Base-by-base conservation (phyloP, 176 grass and related monocot species). In the Aegilops tauschii region DNA sequence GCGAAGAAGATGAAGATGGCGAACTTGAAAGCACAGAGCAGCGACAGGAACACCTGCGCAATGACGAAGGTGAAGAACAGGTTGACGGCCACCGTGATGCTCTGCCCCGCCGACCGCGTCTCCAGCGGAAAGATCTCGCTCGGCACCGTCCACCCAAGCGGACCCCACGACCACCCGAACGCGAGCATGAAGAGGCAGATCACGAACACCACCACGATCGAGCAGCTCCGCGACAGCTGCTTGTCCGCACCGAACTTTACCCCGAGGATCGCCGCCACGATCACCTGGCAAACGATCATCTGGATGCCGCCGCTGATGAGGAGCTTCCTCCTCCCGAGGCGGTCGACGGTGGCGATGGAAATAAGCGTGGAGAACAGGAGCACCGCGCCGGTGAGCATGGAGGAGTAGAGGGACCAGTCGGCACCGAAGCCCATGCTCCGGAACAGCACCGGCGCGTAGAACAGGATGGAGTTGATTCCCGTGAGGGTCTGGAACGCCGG, bases 71-170 rank as follows among this genome's bases (percentile, higher is more conserved):
- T 35, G 34, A 35, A 35, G 34, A 35, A 35, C 1, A 35, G 34
- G 34, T 35, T 35, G 93, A 35, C 34, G 34, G 34, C 34, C 12
- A 98, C 95, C 70, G 95, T 93, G 86, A 98, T 98, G 91, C 95
- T 92, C 87, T 98, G 95, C 67, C 95, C 95, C 1, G 95, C 93
- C 5, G 95, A 95, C 61, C 95, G 72, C 56, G 89, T 95, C 85
- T 98, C 95, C 83, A 98, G 79, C 78, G 95, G 89, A 69, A 98
- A 95, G 81, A 98, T 93, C 89, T 98, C 95, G 72, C 95, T 98
- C 12, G 95, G 95, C 20, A 98, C 83, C 6, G 93, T 95, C 95
- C 95, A 98, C 50, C 93, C 95, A n/a, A 98, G 87, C 4, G 95
- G 93, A 0, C 95, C 95, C 95, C 95, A 98, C 9, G 95, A 98